Evolutionary conservation across 257 asterid genomes (phyloP).

Genomic region (Salvia splendens): DNA sequence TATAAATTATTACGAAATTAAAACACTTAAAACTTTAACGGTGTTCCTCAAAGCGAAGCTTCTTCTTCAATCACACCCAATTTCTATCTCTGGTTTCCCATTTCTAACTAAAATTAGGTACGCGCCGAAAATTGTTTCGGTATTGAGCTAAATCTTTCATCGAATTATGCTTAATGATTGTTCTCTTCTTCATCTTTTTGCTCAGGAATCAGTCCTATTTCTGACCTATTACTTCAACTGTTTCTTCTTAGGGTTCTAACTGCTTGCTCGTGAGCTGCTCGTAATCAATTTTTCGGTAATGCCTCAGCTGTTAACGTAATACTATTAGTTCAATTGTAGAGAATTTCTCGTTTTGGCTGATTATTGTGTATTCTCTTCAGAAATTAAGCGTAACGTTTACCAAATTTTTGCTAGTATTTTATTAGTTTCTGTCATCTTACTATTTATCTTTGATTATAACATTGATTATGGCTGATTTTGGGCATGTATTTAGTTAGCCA

Average conservation of each 20-base stretch:
- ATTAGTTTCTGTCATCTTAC: neutral
- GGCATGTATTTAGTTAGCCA: neutral
- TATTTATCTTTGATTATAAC: neutral
- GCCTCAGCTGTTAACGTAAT: neutral
- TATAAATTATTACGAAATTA: conserved; percentile 1
- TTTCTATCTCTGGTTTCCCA: neutral
- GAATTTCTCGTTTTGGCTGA: neutral
- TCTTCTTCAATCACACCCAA: conserved; percentile 1
- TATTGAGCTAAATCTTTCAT: neutral
- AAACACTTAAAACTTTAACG: neutral
- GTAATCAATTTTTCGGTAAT: neutral
- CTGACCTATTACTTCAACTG: neutral
- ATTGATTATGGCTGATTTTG: neutral
- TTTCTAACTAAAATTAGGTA: conserved; percentile 18
- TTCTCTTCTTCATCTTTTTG: neutral
- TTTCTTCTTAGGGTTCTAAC: conserved; percentile 18
- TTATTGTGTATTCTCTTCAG: neutral
- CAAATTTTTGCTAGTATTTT: neutral
- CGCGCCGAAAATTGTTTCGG: too few species aligned
- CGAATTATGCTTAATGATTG: neutral
- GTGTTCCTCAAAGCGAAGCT: conserved; percentile 28
- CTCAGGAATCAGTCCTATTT: neutral
- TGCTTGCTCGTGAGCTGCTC: neutral
- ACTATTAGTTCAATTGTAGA: neutral
- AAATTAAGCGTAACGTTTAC: neutral